These are phyloP conservation scores for Rhododendron molle DNA, from an alignment of 148 eudicot genomes.

Conservation along the genomic window DNA sequence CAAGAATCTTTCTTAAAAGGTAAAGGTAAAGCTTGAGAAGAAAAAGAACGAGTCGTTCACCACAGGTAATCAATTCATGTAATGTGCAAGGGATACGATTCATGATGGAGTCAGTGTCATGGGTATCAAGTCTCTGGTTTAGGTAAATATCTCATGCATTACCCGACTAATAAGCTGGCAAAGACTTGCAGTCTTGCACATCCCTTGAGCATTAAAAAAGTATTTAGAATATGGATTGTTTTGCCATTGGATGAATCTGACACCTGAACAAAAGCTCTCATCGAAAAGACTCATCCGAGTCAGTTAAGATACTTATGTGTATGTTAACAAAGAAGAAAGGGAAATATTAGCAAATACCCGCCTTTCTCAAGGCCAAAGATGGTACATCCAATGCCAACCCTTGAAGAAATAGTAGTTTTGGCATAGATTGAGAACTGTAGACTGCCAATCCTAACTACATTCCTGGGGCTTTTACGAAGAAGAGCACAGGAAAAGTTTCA, in stretches of 20 bases:
- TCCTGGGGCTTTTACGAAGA: not conserved
- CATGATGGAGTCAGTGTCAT: not conserved
- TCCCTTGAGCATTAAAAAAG: not conserved
- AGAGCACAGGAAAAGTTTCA: not conserved
- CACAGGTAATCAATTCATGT: not conserved
- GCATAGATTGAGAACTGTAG: not conserved
- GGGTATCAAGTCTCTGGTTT: not conserved
- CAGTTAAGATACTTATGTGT: not conserved
- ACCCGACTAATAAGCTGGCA: not conserved
- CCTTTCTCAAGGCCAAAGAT: not conserved
- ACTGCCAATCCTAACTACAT: not conserved
- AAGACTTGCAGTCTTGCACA: not conserved
- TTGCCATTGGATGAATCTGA: not conserved
- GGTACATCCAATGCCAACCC: not conserved
- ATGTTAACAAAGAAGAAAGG: not conserved
- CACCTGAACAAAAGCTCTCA: not conserved
- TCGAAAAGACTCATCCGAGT: not conserved
- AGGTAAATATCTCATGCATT: not conserved
- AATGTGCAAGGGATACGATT: not conserved
- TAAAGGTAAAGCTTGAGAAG: not conserved
- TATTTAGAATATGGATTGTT: not conserved
- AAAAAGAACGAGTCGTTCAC: not conserved
- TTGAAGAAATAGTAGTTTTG: not conserved
- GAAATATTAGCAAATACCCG: not conserved
- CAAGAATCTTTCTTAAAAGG: not conserved